Evolutionary conservation across 371 early-diverging fungal species (phyloP), one percentile per base, ranked within the genome.

Genomic region (Zopfochytrium polystomum): DNA sequence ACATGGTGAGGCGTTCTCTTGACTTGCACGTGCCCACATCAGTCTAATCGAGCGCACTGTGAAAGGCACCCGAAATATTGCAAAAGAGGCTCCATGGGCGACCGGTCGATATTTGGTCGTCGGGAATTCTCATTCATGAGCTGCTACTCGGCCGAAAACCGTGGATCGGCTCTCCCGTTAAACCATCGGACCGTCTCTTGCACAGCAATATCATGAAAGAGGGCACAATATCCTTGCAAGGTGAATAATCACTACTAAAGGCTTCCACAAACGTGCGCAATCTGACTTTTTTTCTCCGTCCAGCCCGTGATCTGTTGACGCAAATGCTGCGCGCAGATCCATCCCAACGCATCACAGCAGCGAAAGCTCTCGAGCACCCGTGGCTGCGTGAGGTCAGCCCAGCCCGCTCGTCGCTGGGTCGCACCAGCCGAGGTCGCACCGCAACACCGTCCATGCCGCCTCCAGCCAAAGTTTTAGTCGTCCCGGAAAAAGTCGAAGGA

Each of bases 21-120:
- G 13, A 27, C 31, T 22, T 52, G n/a, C n/a, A n/a, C n/a, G n/a
- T n/a, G n/a, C n/a, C n/a, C n/a, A n/a, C n/a, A n/a, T n/a, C n/a
- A n/a, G n/a, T n/a, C n/a, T 52, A 4, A 20, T 29, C 31, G 15
- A 29, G 31, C 29, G 7, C 13, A 33, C 23, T 13, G 11, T 11
- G 11, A 38, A 7, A 68, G 68, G 82, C 83, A 3, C 85, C 85
- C 9, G 85, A 85, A 61, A 67, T 85, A 33, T 66, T 81, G 67
- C 25, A 61, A 50, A 67, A 62, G 26, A 13, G 33, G 31, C 79
- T 76, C 51, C 68, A 70, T 47, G 82, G 83, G 1, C 76, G 76
- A 20, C 78, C 78, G 23, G 78, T 81, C 11, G 85, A 85, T 62
- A 57, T 83, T 2, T 85, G 83, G 83, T 72, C 75, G 6, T 30